Evolutionary conservation across 78 protist species (phyloP), one percentile per base, ranked within the genome.

Genomic region (Chrysochromulina parva): DNA sequence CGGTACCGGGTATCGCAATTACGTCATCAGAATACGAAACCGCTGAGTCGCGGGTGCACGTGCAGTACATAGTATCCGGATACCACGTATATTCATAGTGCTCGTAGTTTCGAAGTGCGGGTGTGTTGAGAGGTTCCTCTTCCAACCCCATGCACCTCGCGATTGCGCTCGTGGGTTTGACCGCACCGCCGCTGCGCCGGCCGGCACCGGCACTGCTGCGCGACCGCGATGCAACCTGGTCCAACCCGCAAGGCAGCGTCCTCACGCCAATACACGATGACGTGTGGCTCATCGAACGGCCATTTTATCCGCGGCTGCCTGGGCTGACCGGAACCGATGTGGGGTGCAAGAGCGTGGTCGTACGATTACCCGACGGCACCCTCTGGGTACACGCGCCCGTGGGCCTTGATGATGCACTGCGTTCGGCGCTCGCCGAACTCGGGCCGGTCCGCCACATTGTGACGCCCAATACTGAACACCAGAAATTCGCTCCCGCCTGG

Each of bases 381-480:
- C 86, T 78, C 11, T 78, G 86, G 86, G 86, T 78, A 62, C 86
- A 78, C 86, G 20, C 86, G 57, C 86, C 86, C 58, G 86, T 78
- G 19, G 86, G 2, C 50, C 60, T 78, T 10, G 86, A 78, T 47
- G 47, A 11, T 1, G 62, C n/a, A 20, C 55, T 78, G 38, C 86
- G 86, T 10, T 14, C 0, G 0, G 86, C 55, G 47, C 86, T 78
- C n/a, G 58, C 86, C 22, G 62, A 9, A 47, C 86, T 78, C 86
- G 86, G 86, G 24, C 20, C 0, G 1, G 86, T 78, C 9, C n/a
- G 47, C 22, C 86, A 78, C 60, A 19, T 78, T 47, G 86, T 78
- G 22, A 78, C 86, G 19, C 60, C 86, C 38, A 78, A 78, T 47
- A 78, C 86, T 3, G 86, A 78, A 62, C 86, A 78, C 62, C 86